phyloP scores from a whole-genome alignment of 108 stramenopile genomes.

The Craspedostauros australis region DNA sequence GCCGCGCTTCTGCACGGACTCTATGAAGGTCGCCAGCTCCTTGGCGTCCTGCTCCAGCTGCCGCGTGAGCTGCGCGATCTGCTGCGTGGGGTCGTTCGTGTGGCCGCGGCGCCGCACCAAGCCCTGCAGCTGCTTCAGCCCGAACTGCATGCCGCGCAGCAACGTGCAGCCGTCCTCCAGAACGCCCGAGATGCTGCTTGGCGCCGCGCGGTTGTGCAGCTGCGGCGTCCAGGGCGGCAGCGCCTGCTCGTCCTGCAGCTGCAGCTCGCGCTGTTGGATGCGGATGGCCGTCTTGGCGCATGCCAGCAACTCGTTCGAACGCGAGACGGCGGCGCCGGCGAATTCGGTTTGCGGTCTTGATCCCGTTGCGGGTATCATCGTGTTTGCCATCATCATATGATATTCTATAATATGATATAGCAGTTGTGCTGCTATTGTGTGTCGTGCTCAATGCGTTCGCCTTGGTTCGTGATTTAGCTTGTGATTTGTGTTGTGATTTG shows the following conservation, averaged over 20 bases:
- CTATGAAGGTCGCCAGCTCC: slow-evolving; percentile 51
- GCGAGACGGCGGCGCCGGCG: slow-evolving; percentile 42
- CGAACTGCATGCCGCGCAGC: slow-evolving; percentile 48
- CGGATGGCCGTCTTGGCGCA: slow-evolving; percentile 72
- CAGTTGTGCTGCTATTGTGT: no score
- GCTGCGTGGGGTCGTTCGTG: slow-evolving; percentile 78
- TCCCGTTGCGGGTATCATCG: neutral
- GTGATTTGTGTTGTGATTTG: neutral
- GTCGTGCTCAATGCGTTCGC: no score
- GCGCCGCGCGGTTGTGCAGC: slow-evolving; percentile 1
- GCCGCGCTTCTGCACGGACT: slow-evolving; percentile 8
- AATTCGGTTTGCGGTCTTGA: neutral
- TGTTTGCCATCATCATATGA: neutral
- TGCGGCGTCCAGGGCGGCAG: slow-evolving; percentile 1
- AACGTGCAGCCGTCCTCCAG: slow-evolving; percentile 53
- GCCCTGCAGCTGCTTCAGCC: slow-evolving; percentile 41
- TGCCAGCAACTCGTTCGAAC: slow-evolving; percentile 67
- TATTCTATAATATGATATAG: neutral
- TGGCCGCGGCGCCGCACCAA: slow-evolving; percentile 74
- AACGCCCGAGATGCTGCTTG: slow-evolving; percentile 15
- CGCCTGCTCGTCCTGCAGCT: slow-evolving; percentile 1
- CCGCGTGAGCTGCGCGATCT: slow-evolving; percentile 45
- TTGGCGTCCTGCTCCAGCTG: slow-evolving; percentile 56
- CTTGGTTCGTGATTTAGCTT: no score
- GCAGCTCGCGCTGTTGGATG: slow-evolving; percentile 39